Evolutionary conservation across 1,139 yeast genomes (phyloP).

Genomic region (Candida buenavistaensis): DNA sequence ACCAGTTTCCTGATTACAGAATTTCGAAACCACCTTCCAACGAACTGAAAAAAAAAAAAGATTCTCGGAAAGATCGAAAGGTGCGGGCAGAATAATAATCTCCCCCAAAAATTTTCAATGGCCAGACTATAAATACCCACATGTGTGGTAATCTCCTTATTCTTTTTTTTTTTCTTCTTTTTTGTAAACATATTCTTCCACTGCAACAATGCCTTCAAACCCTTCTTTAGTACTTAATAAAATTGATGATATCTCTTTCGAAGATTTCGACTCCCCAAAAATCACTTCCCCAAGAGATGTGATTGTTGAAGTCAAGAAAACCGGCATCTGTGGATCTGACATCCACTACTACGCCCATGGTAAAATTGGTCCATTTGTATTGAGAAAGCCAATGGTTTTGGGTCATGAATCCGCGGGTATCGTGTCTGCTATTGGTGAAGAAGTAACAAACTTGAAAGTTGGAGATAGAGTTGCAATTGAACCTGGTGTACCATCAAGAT

Average conservation of each 20-base stretch:
- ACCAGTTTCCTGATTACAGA: too few relatives aligned
- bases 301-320: conserved; percentile 66
- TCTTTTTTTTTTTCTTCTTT: not conserved
- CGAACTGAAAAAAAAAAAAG: too few relatives aligned
- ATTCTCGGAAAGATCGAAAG: too few relatives aligned
- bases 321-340: conserved; percentile 90
- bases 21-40: too few relatives aligned
- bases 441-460: conserved; percentile 58
- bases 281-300: conserved; percentile 67
- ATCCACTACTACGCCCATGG: conserved; percentile 84
- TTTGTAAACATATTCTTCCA: not conserved
- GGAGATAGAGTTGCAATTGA: conserved; percentile 85
- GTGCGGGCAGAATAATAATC: too few relatives aligned
- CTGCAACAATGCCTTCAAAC: conserved; percentile 31
- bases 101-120: too few relatives aligned
- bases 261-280: conserved; percentile 65
- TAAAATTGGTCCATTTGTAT: conserved; percentile 68
- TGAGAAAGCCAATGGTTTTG: conserved; percentile 65
- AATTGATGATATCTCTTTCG: conserved; percentile 63
- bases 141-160: not conserved
- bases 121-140: too few relatives aligned
- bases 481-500: conserved; percentile 73
- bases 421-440: conserved; percentile 63
- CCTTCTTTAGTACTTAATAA: conserved; percentile 72
- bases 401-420: conserved; percentile 81